Evolutionary conservation across 225 moss, liverwort and hornwort genomes (phyloP).

Genomic region (Neckera pumila): DNA sequence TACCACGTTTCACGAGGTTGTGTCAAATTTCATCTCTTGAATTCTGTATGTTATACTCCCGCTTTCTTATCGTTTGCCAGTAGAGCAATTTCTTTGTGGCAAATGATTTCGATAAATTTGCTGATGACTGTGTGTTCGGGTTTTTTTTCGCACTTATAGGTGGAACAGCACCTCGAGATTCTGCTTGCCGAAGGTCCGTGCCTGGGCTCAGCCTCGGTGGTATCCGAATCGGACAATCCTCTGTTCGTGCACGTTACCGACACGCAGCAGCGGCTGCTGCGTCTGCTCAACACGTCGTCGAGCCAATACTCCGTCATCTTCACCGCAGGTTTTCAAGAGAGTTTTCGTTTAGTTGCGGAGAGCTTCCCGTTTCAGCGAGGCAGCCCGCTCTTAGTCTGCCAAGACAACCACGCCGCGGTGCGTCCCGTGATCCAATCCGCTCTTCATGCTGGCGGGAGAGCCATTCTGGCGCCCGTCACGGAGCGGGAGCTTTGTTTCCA

Average conservation of each 20-base stretch:
- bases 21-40: background rate
- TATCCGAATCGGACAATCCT: conserved; percentile 8
- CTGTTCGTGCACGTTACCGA: conserved; percentile 49
- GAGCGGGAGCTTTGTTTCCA: conserved; percentile 49
- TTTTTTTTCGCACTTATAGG: conserved; percentile 3
- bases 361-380: conserved; percentile 62
- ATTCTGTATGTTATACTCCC: background rate
- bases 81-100: background rate
- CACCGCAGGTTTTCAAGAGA: conserved; percentile 59
- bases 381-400: conserved; percentile 63
- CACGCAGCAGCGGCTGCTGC: conserved; percentile 53
- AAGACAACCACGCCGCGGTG: conserved; percentile 81
- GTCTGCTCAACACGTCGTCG: conserved; percentile 57
- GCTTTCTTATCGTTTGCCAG: background rate
- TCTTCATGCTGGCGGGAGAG: conserved; percentile 36
- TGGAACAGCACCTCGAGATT: conserved; percentile 59
- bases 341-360: conserved; percentile 56
- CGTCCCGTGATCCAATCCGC: conserved; percentile 34
- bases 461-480: conserved; percentile 44
- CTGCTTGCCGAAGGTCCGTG: conserved; percentile 71
- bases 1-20: background rate
- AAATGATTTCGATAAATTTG: background rate
- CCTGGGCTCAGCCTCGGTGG: conserved; percentile 26
- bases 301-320: conserved; percentile 63
- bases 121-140: background rate